Base-by-base conservation (phyloP, 768 basidiomycete genomes). In the Candolleomyces eurysporus region DNA sequence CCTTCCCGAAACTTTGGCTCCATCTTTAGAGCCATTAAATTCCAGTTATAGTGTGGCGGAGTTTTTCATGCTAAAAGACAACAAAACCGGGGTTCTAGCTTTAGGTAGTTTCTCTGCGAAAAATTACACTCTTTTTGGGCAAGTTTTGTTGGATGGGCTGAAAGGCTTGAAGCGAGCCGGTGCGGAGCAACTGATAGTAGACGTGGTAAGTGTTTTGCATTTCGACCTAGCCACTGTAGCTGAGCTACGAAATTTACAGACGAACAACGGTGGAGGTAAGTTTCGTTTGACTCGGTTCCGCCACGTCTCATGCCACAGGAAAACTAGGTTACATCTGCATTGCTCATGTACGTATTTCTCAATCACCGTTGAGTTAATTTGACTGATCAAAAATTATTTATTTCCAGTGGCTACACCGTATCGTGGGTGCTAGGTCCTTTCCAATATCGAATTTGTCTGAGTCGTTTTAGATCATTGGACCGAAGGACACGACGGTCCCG, bases 91-190 rank as follows among this genome's bases (percentile, higher is more conserved):
- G 43, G 81, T 86, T 13, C 73, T 86, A 42, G 82, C 83, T 5
- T 76, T 87, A 5, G 84, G 85, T 17, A 85, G 83, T 68, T 87
- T 87, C 70, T 79, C 81, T 2, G 82, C 79, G 3, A 68, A 65
- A 43, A 74, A 75, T 61, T 82, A 80, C 62, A 69, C 69, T 36
- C 61, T 61, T 7, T 82, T 86, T 63, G 73, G 79, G 58, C 61
- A 67, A 39, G 75, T 76, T 42, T 65, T 88, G 52, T 60, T 86
- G 51, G 67, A 72, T 17, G 85, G 85, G 10, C 65, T 86, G 62
- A 66, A 76, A 56, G 77, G 74, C 14, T 67, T 87, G 64, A 85
- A 79, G 67, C 66, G 66, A 26, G 58, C 69, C 57, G 86, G 85
- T 22, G 83, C 82, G 4, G 79, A 76, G 17, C 79, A 78, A 59